Conservation (phyloP, 306 rosid species). For the Corylus heterophylla region DNA sequence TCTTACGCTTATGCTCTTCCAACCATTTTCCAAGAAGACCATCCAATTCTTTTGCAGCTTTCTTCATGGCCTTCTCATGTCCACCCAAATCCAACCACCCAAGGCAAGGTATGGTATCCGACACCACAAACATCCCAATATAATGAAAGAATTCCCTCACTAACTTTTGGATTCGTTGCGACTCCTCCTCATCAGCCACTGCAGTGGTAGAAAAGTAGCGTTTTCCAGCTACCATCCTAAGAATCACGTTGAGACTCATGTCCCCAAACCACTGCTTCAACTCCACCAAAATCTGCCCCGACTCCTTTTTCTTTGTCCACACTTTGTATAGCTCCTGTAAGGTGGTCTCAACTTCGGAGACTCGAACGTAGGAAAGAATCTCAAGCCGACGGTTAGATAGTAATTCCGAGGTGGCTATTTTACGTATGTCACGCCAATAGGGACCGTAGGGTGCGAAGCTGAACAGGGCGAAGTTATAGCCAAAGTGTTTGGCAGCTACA, state of each 20-base stretch:
- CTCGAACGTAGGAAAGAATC: conserved; percentile 22
- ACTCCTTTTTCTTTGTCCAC: background rate
- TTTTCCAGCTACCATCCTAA: conserved; percentile 46
- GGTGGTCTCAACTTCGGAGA: conserved; percentile 26
- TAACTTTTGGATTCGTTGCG: conserved; percentile 6
- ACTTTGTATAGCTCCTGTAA: conserved; percentile 17
- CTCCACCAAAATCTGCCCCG: conserved; percentile 22
- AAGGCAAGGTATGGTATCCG: conserved; percentile 44
- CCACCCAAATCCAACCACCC: conserved; percentile 60
- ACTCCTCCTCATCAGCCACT: background rate
- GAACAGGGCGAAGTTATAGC: conserved; percentile 45
- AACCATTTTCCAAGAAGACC: conserved; percentile 31
- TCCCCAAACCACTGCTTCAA: conserved; percentile 47
- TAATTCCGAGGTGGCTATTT: conserved; percentile 35
- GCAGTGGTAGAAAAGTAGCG: background rate
- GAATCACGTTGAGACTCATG: conserved; percentile 41
- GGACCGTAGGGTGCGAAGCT: conserved; percentile 43
- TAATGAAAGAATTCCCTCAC: conserved; percentile 29
- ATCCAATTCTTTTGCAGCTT: conserved; percentile 33
- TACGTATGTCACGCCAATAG: conserved; percentile 49
- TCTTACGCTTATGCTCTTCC: conserved; percentile 43
- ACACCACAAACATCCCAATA: conserved; percentile 28
- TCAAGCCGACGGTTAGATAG: conserved; percentile 42
- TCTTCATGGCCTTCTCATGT: conserved; percentile 40
- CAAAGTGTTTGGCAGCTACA: conserved; percentile 27